Conservation (phyloP, 1,284 basidiomycete species). For the Schizophyllum amplum region DNA sequence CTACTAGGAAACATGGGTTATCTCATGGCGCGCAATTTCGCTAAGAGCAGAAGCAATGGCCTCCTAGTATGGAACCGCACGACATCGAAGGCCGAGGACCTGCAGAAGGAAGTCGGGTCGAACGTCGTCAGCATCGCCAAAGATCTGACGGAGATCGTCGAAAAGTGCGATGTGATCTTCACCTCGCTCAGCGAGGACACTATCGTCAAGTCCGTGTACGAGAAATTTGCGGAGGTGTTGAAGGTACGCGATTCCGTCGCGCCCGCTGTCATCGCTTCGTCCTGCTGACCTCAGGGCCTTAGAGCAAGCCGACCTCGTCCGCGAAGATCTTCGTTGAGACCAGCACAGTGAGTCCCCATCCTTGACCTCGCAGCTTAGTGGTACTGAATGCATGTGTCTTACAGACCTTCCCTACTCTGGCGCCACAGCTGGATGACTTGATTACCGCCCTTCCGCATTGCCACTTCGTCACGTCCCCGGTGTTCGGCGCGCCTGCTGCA, state of each 20-base stretch:
- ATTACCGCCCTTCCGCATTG: slow-evolving; percentile 55
- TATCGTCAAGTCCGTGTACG: slow-evolving; percentile 65
- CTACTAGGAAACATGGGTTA: slow-evolving; percentile 47
- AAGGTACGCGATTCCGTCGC: slow-evolving; percentile 25
- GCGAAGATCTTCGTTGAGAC: slow-evolving; percentile 77
- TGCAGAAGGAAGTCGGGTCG: slow-evolving; percentile 46
- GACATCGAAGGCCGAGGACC: slow-evolving; percentile 45
- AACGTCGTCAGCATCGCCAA: slow-evolving; percentile 49
- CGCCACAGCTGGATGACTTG: slow-evolving; percentile 68
- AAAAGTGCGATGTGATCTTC: slow-evolving; percentile 73
- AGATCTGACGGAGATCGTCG: slow-evolving; percentile 47
- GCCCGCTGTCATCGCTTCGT: background rate
- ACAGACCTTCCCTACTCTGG: slow-evolving; percentile 64
- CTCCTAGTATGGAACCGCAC: slow-evolving; percentile 66
- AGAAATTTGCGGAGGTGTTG: slow-evolving; percentile 52
- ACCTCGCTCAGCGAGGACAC: slow-evolving; percentile 71
- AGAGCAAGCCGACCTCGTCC: slow-evolving; percentile 35
- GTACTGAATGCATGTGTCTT: background rate
- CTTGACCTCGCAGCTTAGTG: background rate
- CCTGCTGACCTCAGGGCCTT: slow-evolving; percentile 1
- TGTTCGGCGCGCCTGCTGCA: slow-evolving; percentile 67
- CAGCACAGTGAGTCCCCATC: slow-evolving; percentile 49
- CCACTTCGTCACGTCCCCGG: slow-evolving; percentile 70
- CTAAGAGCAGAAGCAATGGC: slow-evolving; percentile 31
- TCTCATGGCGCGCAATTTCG: slow-evolving; percentile 70